These are phyloP conservation scores for Arthrobotrys entomopaga DNA, from an alignment of 2,329 filamentous ascomycete genomes.

Conservation along the genomic window DNA sequence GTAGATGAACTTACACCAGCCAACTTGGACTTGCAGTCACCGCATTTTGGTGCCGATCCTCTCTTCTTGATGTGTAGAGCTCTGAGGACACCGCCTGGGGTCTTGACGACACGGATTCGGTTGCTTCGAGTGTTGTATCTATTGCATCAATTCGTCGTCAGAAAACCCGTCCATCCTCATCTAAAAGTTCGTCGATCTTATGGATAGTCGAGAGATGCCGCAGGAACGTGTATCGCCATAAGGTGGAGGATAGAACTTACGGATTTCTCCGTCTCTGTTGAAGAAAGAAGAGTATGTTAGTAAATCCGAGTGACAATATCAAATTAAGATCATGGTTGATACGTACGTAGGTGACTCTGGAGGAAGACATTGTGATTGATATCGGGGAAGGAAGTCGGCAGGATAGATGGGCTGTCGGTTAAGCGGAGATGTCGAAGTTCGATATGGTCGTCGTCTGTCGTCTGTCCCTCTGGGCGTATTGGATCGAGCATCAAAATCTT, in stretches of 20 bases:
- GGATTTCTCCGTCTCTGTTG: conserved; percentile 68
- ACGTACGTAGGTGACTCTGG: conserved; percentile 70
- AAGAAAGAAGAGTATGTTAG: conserved; percentile 58
- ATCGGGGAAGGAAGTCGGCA: conserved; percentile 56
- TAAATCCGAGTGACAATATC: conserved; percentile 58
- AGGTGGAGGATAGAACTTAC: conserved; percentile 60
- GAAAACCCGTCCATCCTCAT: conserved; percentile 49
- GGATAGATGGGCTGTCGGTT: conserved; percentile 33
- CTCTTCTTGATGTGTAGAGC: conserved; percentile 99
- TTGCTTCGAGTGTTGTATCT: conserved; percentile 99
- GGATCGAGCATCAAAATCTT: conserved; percentile 45
- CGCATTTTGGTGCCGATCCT: conserved; percentile 97
- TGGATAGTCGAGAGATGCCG: conserved; percentile 8
- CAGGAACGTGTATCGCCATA: conserved; percentile 24
- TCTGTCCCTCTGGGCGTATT: conserved; percentile 36
- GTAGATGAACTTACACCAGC: conserved; percentile 81
- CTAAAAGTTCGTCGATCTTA: conserved; percentile 6
- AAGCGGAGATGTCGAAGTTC: conserved; percentile 48
- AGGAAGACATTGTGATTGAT: conserved; percentile 67
- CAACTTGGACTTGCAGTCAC: conserved; percentile 98
- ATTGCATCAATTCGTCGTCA: conserved; percentile 37
- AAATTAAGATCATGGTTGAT: conserved; percentile 20
- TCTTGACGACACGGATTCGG: conserved; percentile 95
- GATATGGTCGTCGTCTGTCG: conserved; percentile 55
- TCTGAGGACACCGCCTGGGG: conserved; percentile 92